Percentiles rank a stretch among this genome's conserved stretches.
These are phyloP conservation scores for Venturia pyrina DNA, from an alignment of 2,329 filamentous ascomycete species.

Conservation along the genomic window DNA sequence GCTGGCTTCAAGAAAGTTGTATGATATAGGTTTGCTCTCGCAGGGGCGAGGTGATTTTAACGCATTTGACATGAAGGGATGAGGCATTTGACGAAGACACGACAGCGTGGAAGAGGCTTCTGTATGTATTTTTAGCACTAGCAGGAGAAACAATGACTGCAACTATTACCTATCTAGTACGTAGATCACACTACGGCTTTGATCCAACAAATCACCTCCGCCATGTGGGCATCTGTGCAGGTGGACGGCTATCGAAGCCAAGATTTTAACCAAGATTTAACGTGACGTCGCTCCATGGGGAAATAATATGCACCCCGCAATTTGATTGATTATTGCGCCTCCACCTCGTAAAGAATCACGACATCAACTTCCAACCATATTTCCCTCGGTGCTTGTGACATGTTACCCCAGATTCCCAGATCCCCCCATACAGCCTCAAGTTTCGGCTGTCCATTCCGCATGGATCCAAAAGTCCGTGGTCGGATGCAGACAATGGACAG, in stretches of 20 bases:
- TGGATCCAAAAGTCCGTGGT: neutral
- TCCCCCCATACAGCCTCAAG: neutral
- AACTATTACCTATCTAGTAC: neutral
- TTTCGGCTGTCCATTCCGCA: neutral
- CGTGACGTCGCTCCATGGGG: neutral
- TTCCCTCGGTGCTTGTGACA: neutral
- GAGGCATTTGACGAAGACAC: neutral
- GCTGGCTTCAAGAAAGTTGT: neutral
- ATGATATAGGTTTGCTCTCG: neutral
- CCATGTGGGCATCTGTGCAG: no score
- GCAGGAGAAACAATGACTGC: neutral
- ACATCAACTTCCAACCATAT: neutral
- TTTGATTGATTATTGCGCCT: neutral
- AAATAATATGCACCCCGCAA: slow-evolving; percentile 1
- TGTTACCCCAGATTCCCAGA: neutral
- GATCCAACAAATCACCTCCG: no score
- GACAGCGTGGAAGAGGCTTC: neutral
- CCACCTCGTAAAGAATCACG: neutral
- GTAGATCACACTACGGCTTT: neutral
- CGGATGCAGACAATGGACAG: no score
- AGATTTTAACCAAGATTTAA: neutral
- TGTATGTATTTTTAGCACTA: neutral
- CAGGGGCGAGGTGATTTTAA: neutral
- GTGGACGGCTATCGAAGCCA: no score
- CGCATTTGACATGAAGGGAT: neutral